A percentile compares a stretch with the other conserved stretches of the same genome.
These are phyloP conservation scores for Lodderomyces oxycetoniae DNA, from an alignment of 1,139 yeast species.

Conservation along the genomic window DNA sequence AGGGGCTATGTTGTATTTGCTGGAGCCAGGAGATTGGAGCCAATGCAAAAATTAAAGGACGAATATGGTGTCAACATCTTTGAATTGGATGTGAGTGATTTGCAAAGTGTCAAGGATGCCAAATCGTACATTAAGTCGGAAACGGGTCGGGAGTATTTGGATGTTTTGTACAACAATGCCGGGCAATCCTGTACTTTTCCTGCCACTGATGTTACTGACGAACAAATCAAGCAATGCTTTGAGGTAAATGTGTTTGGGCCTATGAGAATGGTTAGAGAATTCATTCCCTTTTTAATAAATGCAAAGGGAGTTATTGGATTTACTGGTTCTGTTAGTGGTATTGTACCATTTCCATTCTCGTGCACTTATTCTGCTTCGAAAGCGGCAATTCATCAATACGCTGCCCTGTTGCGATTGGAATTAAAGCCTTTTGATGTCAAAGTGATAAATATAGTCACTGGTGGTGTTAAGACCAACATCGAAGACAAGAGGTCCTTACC, in stretches of 20 bases:
- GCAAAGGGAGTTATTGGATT: slow-evolving; percentile 70
- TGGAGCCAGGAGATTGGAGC: slow-evolving; percentile 65
- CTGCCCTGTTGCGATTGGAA: slow-evolving; percentile 57
- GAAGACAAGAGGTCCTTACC: slow-evolving; percentile 51
- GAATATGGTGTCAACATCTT: slow-evolving; percentile 30
- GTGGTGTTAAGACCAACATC: slow-evolving; percentile 66
- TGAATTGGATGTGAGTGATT: slow-evolving; percentile 42
- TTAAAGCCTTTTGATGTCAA: slow-evolving; percentile 69
- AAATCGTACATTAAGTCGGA: slow-evolving; percentile 33
- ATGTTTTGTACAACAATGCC: slow-evolving; percentile 50
- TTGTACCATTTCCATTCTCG: slow-evolving; percentile 67
- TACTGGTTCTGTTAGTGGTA: slow-evolving; percentile 70
- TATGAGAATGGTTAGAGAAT: slow-evolving; percentile 57
- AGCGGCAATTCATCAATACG: slow-evolving; percentile 72
- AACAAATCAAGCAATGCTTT: slow-evolving; percentile 48
- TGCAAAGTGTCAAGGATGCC: slow-evolving; percentile 45
- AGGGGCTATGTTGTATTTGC: slow-evolving; percentile 57
- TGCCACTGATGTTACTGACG: slow-evolving; percentile 62
- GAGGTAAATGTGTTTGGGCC: slow-evolving; percentile 71
- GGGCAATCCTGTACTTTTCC: slow-evolving; percentile 66
- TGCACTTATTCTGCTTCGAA: slow-evolving; percentile 66
- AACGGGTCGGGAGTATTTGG: slow-evolving; percentile 42
- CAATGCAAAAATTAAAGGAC: slow-evolving; percentile 50
- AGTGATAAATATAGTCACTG: slow-evolving; percentile 45
- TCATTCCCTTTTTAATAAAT: slow-evolving; percentile 52